Evolutionary conservation across 768 basidiomycete genomes (phyloP), one percentile per base, ranked within the genome.

Genomic region (Kwoniella dejecticola): DNA sequence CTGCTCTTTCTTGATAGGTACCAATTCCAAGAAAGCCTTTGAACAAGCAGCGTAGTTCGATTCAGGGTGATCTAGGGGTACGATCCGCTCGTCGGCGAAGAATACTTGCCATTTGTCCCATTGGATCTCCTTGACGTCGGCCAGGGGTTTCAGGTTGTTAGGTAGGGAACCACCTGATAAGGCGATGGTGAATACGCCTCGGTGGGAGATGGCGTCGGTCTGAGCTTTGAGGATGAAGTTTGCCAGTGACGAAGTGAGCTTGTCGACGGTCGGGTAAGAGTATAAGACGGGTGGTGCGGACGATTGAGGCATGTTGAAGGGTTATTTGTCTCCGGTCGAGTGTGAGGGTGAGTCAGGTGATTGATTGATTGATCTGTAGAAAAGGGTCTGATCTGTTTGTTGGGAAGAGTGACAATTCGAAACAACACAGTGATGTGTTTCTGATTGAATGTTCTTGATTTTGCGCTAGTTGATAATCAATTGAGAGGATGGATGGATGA

Each of bases 41-140:
- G 78, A 81, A 82, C 89, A 91, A 50, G 90, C 85, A 15, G 79
- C 72, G 82, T 96, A 91, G 79, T 98, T 99, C 27, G 93, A 96
- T 77, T 98, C 95, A 33, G 86, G 83, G 80, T 95, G 83, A 82
- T 96, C 88, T 75, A 96, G 86, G 7, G 92, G 91, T 23, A 99
- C 96, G 63, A 87, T 86, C 55, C 96, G 89, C 81, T 99, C 96
- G 79, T 99, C 96, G 29, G 88, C 91, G 75, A 96, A 99, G 81
- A 89, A 99, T 72, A 98, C 87, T 66, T 97, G 93, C 95, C 96
- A 99, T 79, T 90, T 90, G 75, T 93, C 87, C 95, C 96, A 99
- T 79, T 88, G 88, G 17, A 91, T 84, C 36, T 83, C 83, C 2
- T 80, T 63, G 67, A 87, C 81, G 49, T 72, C 80, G 66, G 89